phyloP scores from a whole-genome alignment of 2,329 filamentous ascomycete species.

The Neodidymelliopsis sp. region DNA sequence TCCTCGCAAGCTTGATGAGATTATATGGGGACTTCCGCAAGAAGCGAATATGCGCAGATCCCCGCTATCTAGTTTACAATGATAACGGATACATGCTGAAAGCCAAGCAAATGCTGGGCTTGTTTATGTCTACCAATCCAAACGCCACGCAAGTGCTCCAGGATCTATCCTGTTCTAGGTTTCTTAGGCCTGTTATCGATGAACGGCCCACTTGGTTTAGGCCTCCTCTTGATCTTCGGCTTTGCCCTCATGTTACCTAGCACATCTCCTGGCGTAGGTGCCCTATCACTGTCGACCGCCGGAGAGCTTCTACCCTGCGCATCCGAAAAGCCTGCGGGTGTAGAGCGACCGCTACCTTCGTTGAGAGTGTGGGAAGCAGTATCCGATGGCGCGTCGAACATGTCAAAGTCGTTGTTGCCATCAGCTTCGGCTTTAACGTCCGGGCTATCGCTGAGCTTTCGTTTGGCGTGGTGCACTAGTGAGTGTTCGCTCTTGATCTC shows the following conservation, averaged over 20 bases:
- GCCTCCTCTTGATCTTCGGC: constrained; percentile 42
- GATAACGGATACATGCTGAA: not conserved
- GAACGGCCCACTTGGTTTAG: constrained; percentile 29
- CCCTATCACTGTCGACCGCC: constrained; percentile 16
- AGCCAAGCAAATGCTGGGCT: constrained; percentile 18
- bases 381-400: constrained; percentile 38
- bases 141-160: not conserved
- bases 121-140: not conserved
- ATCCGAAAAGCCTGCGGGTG: constrained; percentile 30
- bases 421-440: constrained; percentile 66
- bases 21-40: constrained; percentile 4
- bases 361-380: constrained; percentile 30
- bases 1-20: constrained; percentile 9
- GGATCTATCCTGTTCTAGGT: constrained; percentile 31
- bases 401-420: constrained; percentile 41
- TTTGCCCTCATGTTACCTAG: constrained; percentile 22
- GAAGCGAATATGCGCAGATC: constrained; percentile 16
- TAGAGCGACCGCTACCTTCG: constrained; percentile 38
- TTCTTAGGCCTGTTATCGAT: constrained; percentile 37
- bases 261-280: constrained; percentile 7
- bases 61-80: constrained; percentile 11
- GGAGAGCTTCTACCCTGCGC: constrained; percentile 25
- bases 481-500: constrained; percentile 54
- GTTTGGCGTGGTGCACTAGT: constrained; percentile 81
- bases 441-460: constrained; percentile 72